Evolutionary conservation across 1,284 basidiomycete species (phyloP).

Genomic region (Leccinum subrobustum): DNA sequence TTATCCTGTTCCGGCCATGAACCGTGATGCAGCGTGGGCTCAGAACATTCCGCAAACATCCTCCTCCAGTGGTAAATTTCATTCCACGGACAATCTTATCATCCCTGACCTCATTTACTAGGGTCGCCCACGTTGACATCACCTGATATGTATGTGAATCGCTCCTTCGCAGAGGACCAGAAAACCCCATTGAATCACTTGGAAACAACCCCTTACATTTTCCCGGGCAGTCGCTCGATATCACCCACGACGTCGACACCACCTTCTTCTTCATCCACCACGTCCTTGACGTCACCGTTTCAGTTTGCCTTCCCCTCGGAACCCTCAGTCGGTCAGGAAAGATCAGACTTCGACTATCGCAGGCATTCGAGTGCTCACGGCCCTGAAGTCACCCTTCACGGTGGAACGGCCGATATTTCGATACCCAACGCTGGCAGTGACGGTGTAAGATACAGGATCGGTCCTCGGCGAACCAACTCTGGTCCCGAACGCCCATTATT

Average conservation of each 20-base stretch:
- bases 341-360: constrained; percentile 63
- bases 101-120: constrained; percentile 50
- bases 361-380: constrained; percentile 49
- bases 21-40: constrained; percentile 55
- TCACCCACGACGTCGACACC: constrained; percentile 70
- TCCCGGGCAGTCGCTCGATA: constrained; percentile 66
- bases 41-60: constrained; percentile 42
- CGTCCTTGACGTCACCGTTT: constrained; percentile 61
- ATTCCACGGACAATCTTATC: constrained; percentile 45
- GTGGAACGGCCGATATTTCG: constrained; percentile 71
- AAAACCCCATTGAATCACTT: constrained; percentile 55
- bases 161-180: constrained; percentile 60
- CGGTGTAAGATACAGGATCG: constrained; percentile 59
- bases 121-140: constrained; percentile 61
- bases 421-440: constrained; percentile 48
- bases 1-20: constrained; percentile 49
- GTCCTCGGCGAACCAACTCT: constrained; percentile 47
- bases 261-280: constrained; percentile 61
- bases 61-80: constrained; percentile 44
- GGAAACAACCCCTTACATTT: constrained; percentile 62
- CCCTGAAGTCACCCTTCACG: constrained; percentile 65
- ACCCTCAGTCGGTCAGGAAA: constrained; percentile 49
- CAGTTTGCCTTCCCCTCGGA: constrained; percentile 61
- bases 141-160: constrained; percentile 53
- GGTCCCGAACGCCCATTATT: constrained; percentile 50